Evolutionary conservation across 2,329 filamentous ascomycete species (phyloP).

Genomic region (Fusarium proliferatum): DNA sequence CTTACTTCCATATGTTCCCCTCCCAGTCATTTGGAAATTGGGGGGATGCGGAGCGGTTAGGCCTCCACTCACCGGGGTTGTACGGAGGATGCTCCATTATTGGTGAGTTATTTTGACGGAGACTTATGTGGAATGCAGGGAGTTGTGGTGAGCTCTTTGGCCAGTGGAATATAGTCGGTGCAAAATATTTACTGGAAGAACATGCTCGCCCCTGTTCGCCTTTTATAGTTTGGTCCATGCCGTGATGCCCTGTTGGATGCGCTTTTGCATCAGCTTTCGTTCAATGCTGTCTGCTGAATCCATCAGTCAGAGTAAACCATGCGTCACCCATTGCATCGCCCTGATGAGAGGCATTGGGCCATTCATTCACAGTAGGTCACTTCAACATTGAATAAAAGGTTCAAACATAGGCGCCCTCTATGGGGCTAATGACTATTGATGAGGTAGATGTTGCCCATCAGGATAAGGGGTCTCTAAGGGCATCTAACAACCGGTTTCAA

Average conservation of each 20-base stretch:
- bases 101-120: background rate
- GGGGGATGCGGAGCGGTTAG: background rate
- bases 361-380: no score
- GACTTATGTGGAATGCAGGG: background rate
- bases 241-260: background rate
- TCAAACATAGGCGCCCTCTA: no score
- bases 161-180: background rate
- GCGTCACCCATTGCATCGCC: background rate
- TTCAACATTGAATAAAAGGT: background rate
- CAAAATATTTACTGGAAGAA: no score
- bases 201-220: background rate
- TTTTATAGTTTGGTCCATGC: background rate
- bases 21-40: background rate
- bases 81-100: background rate
- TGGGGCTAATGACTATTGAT: no score
- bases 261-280: background rate
- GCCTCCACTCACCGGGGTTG: background rate
- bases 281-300: background rate
- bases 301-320: background rate
- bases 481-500: no score
- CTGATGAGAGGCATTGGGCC: background rate
- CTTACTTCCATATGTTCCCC: background rate
- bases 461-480: background rate
- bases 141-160: background rate
- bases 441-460: background rate